These are phyloP conservation scores for Xylaria cubensis DNA, from an alignment of 495 filamentous ascomycete genomes.

Conservation along the genomic window DNA sequence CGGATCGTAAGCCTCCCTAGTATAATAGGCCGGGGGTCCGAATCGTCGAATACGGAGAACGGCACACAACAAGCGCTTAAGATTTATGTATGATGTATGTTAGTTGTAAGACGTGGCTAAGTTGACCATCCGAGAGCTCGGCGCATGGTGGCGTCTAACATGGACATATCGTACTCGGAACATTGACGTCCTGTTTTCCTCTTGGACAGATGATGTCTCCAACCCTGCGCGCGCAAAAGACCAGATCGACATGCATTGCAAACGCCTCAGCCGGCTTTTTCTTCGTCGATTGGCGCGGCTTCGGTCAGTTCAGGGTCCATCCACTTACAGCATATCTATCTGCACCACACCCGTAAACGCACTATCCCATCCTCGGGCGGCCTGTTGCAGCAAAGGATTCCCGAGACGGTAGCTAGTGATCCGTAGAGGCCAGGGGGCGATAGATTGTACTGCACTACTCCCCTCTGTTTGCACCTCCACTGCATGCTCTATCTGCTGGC, in stretches of 20 bases:
- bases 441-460: not conserved
- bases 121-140: not conserved
- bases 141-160: not conserved
- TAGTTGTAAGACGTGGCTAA: not conserved
- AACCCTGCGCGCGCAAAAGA: constrained; percentile 2
- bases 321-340: constrained; percentile 3
- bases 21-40: not conserved
- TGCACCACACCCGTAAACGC: not conserved
- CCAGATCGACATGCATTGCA: constrained; percentile 20
- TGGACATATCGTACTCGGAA: constrained; percentile 1
- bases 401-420: constrained; percentile 23
- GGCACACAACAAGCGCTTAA: constrained; percentile 10
- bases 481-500: not conserved
- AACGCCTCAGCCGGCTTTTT: constrained; percentile 16
- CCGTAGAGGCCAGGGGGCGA: constrained; percentile 9
- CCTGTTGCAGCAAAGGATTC: constrained; percentile 27
- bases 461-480: constrained; percentile 1
- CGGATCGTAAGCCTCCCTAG: constrained; percentile 3
- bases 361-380: constrained; percentile 11
- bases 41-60: constrained; percentile 18
- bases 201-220: not conserved
- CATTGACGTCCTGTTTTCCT: not conserved
- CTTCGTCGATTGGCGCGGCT: constrained; percentile 8
- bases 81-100: not conserved
- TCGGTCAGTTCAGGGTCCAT: constrained; percentile 23